These are phyloP conservation scores for Pinus taeda DNA, from an alignment of 75 land plant species.

Conservation along the genomic window DNA sequence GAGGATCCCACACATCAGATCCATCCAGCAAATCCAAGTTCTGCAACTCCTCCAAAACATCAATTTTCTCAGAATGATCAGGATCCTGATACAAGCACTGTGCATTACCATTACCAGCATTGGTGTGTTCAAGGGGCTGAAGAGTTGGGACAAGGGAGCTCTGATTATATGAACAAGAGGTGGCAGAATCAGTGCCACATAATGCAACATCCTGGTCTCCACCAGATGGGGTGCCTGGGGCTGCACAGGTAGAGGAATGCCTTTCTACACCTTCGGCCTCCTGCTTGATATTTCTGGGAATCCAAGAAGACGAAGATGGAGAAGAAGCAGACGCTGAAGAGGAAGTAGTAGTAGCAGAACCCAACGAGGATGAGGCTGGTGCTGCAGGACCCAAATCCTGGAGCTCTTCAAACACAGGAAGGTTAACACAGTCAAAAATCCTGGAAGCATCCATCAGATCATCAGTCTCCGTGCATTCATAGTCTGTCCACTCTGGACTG, in stretches of 20 bases:
- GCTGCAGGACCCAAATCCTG: background rate
- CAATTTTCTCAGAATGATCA: slow-evolving; percentile 2
- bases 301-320: slow-evolving; percentile 10
- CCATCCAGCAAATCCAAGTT: slow-evolving; percentile 8
- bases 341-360: background rate
- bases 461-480: slow-evolving; percentile 1
- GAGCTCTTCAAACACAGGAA: background rate
- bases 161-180: slow-evolving; percentile 1
- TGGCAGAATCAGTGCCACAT: slow-evolving; percentile 3
- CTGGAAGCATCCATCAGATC: slow-evolving; percentile 7
- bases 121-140: too few species aligned
- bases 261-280: background rate
- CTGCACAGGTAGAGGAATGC: background rate
- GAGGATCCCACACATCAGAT: slow-evolving; percentile 8
- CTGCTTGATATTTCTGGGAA: background rate
- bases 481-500: background rate
- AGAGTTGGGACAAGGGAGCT: background rate
- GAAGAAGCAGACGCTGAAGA: slow-evolving; percentile 5
- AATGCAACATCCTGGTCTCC: background rate
- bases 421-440: slow-evolving; percentile 12
- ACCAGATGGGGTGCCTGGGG: background rate
- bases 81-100: background rate
- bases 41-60: slow-evolving; percentile 8
- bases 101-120: background rate
- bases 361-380: background rate